Evolutionary conservation across 306 rosid genomes (phyloP), one percentile per base, ranked within the genome.

Genomic region (Casuarina equisetifolia): DNA sequence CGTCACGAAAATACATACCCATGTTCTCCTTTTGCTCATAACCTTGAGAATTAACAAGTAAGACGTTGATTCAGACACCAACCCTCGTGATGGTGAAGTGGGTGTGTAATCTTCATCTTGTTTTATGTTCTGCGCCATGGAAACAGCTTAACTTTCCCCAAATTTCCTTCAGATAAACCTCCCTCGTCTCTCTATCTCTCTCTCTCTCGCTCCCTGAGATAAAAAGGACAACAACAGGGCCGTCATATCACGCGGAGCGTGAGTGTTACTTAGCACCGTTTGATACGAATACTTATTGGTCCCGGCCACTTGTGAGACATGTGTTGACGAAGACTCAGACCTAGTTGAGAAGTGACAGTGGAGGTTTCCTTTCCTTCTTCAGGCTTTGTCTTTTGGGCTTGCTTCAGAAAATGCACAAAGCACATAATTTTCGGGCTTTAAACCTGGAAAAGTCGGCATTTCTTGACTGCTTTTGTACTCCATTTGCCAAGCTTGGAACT

Each of bases 1-100:
- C 0, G 88, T 53, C 7, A 89, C 78, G 69, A 91, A 88, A 0
- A 89, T 74, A 49, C 87, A 91, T 32, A 84, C 93, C 98, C 98
- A 94, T 64, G 92, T 89, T 69, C 94, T 89, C 75, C 97, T 90
- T 79, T 87, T 90, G 92, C 98, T 90, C 96, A 91, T 88, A 3
- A 86, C 70, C 49, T 82, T 75, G 3, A 90, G 77, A 13, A 89
- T 35, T 5, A 92, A 74, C 72, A 50, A 11, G 90, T 87, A 92
- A 0, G 89, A 84, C 2, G 86, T 46, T 2, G 93, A 76, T 74
- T 87, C 84, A 0, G 87, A 52, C 1, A 91, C 83, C 0, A 86
- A 44, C 0, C 92, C 84, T 0, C 72, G 50, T 78, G 36, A 50
- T 8, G 85, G 51, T 46, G 82, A 17, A 35, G 82, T 36, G 38